phyloP scores from a whole-genome alignment of 2,329 filamentous ascomycete species.

The Incumbomyces delicatus region DNA sequence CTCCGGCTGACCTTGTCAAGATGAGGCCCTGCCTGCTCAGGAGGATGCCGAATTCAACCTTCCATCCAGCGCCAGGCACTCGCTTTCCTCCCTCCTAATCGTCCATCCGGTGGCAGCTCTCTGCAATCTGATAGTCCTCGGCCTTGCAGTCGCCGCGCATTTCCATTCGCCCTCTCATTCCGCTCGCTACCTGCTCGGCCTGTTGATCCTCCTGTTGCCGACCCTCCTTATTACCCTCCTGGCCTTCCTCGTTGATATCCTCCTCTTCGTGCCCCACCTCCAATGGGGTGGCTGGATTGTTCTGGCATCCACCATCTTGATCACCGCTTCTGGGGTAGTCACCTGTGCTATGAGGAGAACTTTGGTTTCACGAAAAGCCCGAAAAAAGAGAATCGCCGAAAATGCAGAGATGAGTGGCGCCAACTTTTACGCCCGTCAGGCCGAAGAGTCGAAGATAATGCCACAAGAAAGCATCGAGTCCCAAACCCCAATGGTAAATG shows the following conservation, averaged over 20 bases:
- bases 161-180: slow-evolving; percentile 84
- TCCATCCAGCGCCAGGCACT: slow-evolving; percentile 54
- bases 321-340: slow-evolving; percentile 70
- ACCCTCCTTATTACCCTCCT: slow-evolving; percentile 75
- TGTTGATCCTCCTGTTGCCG: slow-evolving; percentile 79
- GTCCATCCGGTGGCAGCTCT: slow-evolving; percentile 86
- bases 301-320: slow-evolving; percentile 75
- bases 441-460: slow-evolving; percentile 23
- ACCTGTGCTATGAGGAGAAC: slow-evolving; percentile 93
- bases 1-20: slow-evolving; percentile 24
- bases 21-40: slow-evolving; percentile 38
- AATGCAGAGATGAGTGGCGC: slow-evolving; percentile 97
- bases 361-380: slow-evolving; percentile 81
- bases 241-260: slow-evolving; percentile 84
- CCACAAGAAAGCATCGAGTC: slow-evolving; percentile 21
- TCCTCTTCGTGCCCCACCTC: slow-evolving; percentile 89
- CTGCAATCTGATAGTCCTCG: slow-evolving; percentile 73
- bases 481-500: slow-evolving; percentile 47
- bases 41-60: slow-evolving; percentile 47
- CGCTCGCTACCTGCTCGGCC: slow-evolving; percentile 69
- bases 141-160: slow-evolving; percentile 70
- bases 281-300: slow-evolving; percentile 93
- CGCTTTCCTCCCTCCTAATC: slow-evolving; percentile 79
- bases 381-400: slow-evolving; percentile 80
- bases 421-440: slow-evolving; percentile 68